Conservation (phyloP, 495 filamentous ascomycete species). For the Pseudotulostoma volvatum region DNA sequence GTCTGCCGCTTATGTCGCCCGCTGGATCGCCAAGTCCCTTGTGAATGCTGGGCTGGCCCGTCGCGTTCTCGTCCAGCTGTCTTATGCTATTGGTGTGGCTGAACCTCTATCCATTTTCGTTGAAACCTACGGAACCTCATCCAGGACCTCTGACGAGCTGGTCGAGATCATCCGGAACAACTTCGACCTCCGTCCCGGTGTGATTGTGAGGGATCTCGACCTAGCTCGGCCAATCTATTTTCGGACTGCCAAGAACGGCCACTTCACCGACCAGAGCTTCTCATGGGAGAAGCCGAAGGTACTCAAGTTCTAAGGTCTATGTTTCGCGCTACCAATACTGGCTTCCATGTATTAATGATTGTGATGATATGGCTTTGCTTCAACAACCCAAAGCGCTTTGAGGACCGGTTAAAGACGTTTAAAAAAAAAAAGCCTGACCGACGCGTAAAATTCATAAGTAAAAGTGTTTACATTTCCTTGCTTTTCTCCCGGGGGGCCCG, state of each 20-base stretch:
- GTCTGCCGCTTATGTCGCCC: constrained; percentile 89
- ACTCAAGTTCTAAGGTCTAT: constrained; percentile 62
- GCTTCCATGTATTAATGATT: background rate
- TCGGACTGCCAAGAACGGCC: constrained; percentile 97
- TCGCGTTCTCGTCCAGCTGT: constrained; percentile 88
- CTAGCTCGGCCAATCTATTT: constrained; percentile 91
- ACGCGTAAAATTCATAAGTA: constrained; percentile 5
- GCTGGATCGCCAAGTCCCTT: constrained; percentile 98
- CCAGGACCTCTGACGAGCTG: constrained; percentile 72
- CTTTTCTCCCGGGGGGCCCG: constrained; percentile 30
- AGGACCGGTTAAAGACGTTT: no score
- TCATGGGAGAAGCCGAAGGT: constrained; percentile 95
- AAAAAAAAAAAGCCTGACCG: constrained; percentile 28
- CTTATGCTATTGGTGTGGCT: constrained; percentile 96
- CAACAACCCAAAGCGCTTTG: constrained; percentile 44
- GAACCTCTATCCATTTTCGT: constrained; percentile 84
- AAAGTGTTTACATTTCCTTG: constrained; percentile 2
- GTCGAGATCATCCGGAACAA: constrained; percentile 86
- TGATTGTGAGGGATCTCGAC: constrained; percentile 96
- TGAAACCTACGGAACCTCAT: constrained; percentile 46
- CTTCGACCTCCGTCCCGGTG: constrained; percentile 94
- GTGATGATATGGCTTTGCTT: constrained; percentile 43
- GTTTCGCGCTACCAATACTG: background rate
- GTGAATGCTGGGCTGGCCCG: constrained; percentile 76
- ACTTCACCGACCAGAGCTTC: constrained; percentile 98